Conservation (phyloP, 225 moss, liverwort and hornwort genomes). For the Pseudoscleropodium purum region DNA sequence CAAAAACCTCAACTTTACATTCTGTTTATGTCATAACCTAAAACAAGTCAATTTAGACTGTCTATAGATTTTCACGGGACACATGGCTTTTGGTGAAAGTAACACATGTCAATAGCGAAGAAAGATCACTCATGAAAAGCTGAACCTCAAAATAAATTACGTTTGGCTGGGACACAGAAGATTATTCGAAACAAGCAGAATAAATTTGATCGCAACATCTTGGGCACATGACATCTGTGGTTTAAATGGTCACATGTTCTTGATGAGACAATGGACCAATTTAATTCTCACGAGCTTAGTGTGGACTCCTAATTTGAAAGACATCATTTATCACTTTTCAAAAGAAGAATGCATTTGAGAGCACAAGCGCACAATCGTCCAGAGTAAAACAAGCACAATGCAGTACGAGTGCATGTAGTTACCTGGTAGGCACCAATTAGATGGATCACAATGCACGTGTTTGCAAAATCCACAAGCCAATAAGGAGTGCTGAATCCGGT, state of each 20-base stretch:
- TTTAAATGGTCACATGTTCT: not conserved
- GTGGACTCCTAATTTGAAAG: not conserved
- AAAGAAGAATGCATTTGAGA: not conserved
- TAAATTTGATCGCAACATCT: not conserved
- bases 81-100: not conserved
- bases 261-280: not conserved
- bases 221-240: no score
- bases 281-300: not conserved
- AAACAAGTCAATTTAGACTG: not conserved
- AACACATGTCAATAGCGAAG: not conserved
- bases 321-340: not conserved
- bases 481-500: conserved; percentile 54
- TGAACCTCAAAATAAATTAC: not conserved
- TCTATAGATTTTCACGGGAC: no score
- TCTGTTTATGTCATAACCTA: not conserved
- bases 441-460: conserved; percentile 66
- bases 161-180: not conserved
- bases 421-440: conserved; percentile 89
- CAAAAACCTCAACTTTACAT: not conserved
- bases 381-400: not conserved
- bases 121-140: not conserved
- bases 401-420: not conserved
- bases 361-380: not conserved
- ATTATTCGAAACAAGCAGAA: not conserved
- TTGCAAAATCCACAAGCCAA: conserved; percentile 75